Percentiles rank a stretch among this genome's conserved stretches.
Evolutionary conservation across 2,329 filamentous ascomycete genomes (phyloP).

Genomic region (Calonectria pauciramosa): DNA sequence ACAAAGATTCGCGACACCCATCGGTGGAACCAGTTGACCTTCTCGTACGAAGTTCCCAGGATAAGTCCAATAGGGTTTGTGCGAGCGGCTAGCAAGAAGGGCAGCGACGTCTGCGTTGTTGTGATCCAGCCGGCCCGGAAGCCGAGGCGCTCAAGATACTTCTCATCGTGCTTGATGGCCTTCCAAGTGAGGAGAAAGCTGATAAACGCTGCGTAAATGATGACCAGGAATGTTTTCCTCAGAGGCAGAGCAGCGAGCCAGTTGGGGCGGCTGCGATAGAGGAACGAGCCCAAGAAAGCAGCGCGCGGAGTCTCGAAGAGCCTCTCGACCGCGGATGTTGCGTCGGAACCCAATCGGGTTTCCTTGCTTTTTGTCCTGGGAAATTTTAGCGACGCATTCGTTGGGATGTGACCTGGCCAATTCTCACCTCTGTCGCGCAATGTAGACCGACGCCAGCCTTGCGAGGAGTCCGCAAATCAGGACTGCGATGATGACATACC

Average conservation of each 20-base stretch:
- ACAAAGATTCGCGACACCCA: constrained; percentile 43
- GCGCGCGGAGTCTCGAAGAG: constrained; percentile 32
- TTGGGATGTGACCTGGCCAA: neutral
- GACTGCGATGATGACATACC: constrained; percentile 39
- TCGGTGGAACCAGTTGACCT: constrained; percentile 44
- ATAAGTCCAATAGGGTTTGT: constrained; percentile 42
- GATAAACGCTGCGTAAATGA: constrained; percentile 38
- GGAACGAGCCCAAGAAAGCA: constrained; percentile 12
- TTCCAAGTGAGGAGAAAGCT: constrained; percentile 42
- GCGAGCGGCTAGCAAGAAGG: constrained; percentile 41
- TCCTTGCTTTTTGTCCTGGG: constrained; percentile 36
- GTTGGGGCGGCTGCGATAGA: constrained; percentile 27
- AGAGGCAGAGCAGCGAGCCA: constrained; percentile 35
- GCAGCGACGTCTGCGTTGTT: constrained; percentile 39
- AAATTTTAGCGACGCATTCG: neutral
- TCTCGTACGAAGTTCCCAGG: constrained; percentile 43
- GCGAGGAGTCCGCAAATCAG: constrained; percentile 34
- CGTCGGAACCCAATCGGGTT: constrained; percentile 28
- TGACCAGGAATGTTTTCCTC: constrained; percentile 30
- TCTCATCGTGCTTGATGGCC: constrained; percentile 44
- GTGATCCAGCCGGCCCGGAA: constrained; percentile 47
- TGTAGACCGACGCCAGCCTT: constrained; percentile 31
- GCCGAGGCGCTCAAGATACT: constrained; percentile 42
- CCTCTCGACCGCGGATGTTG: constrained; percentile 33
- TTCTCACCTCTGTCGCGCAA: constrained; percentile 42